Evolutionary conservation across 2,329 filamentous ascomycete species (phyloP).

Genomic region (Helotiales sp.): DNA sequence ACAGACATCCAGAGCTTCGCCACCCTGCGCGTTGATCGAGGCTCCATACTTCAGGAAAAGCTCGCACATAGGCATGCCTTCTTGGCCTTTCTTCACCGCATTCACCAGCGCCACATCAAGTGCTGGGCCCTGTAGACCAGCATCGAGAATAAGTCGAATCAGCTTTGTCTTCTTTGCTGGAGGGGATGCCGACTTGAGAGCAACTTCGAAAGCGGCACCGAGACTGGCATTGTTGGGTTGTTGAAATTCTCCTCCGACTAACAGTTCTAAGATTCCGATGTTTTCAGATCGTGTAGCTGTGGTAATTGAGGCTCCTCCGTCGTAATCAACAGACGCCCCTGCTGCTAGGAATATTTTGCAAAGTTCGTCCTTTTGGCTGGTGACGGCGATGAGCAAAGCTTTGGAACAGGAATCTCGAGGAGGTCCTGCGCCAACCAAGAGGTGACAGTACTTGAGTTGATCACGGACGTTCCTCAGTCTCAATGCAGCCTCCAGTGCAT

Average conservation of each 20-base stretch:
- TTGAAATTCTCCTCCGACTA: conserved; percentile 16
- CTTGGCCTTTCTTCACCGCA: conserved; percentile 10
- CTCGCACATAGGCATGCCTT: conserved; percentile 40
- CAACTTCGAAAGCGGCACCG: conserved; percentile 13
- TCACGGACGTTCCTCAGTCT: conserved; percentile 8
- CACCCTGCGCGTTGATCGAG: conserved; percentile 51
- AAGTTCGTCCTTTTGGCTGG: conserved; percentile 8
- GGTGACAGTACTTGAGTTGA: conserved; percentile 19
- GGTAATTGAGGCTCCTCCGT: conserved; percentile 13
- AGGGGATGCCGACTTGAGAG: conserved; percentile 4
- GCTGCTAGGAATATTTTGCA: conserved; percentile 16
- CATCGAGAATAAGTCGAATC: conserved; percentile 12
- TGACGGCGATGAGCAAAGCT: conserved; percentile 18
- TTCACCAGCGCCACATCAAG: conserved; percentile 13
- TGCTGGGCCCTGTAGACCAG: conserved; percentile 11
- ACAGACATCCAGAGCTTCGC: conserved; percentile 49
- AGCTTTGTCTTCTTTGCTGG: conserved; percentile 10
- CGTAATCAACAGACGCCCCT: conserved; percentile 16
- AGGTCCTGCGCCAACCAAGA: conserved; percentile 15
- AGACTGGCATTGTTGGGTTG: conserved; percentile 11
- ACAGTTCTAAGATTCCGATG: conserved; percentile 13
- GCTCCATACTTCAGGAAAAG: conserved; percentile 52
- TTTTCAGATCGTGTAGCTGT: conserved; percentile 17
- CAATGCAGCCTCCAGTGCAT: conserved; percentile 16
- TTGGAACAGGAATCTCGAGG: conserved; percentile 10